Conservation (phyloP, 1,284 basidiomycete species). For the Agaricales sp. region DNA sequence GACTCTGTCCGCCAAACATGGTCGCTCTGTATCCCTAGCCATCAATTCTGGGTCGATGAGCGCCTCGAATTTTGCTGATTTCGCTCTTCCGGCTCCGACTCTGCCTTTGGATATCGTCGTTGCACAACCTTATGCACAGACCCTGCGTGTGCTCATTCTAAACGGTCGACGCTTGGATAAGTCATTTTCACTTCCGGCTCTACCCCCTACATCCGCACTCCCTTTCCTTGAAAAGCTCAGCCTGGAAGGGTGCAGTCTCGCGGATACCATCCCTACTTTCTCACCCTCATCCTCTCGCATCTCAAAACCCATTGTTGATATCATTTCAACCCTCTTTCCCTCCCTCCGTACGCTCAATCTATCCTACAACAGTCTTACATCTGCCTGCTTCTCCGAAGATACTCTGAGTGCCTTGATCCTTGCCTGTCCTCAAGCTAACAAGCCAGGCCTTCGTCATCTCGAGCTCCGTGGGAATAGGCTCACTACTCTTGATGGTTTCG, state of each 20-base stretch:
- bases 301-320: conserved; percentile 43
- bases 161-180: conserved; percentile 55
- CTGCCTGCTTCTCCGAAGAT: conserved; percentile 34
- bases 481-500: conserved; percentile 49
- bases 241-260: conserved; percentile 59
- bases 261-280: conserved; percentile 39
- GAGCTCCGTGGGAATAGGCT: conserved; percentile 58
- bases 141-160: conserved; percentile 51
- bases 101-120: conserved; percentile 54
- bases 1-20: conserved; percentile 35
- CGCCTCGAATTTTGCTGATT: conserved; percentile 27
- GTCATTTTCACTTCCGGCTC: conserved; percentile 42
- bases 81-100: conserved; percentile 54
- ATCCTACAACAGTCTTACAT: conserved; percentile 61
- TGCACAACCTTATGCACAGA: conserved; percentile 48
- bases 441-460: conserved; percentile 51
- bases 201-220: conserved; percentile 32
- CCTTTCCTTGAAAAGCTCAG: conserved; percentile 61
- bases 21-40: conserved; percentile 52
- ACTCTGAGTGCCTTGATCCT: conserved; percentile 41
- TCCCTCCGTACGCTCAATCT: conserved; percentile 55
- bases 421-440: conserved; percentile 20
- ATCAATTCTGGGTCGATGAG: conserved; percentile 13
- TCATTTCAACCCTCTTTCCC: conserved; percentile 58
- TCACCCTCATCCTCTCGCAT: conserved; percentile 16